Evolutionary conservation across 1,284 basidiomycete genomes (phyloP).

Genomic region (Calocybe gambosa): DNA sequence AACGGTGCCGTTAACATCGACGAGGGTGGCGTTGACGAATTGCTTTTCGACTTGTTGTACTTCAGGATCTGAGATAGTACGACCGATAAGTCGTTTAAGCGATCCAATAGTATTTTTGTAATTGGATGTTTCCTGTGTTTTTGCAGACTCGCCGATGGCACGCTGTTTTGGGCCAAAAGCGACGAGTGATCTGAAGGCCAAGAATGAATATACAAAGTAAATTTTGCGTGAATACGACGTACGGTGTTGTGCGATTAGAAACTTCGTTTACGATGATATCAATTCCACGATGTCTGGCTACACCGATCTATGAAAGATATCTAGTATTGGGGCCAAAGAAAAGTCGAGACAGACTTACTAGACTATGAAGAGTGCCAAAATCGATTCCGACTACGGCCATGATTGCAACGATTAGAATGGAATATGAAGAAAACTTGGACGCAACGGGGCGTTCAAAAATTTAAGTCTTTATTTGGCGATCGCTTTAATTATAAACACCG

Average conservation of each 20-base stretch:
- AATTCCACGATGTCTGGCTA: slow-evolving; percentile 88
- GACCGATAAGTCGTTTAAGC: slow-evolving; percentile 83
- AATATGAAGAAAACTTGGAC: background rate
- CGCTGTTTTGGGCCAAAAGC: slow-evolving; percentile 89
- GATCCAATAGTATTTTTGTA: slow-evolving; percentile 93
- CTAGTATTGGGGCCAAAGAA: slow-evolving; percentile 9
- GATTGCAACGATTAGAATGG: slow-evolving; percentile 6
- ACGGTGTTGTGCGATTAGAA: slow-evolving; percentile 93
- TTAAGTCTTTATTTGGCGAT: slow-evolving; percentile 18
- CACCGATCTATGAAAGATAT: slow-evolving; percentile 65
- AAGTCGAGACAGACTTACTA: slow-evolving; percentile 41
- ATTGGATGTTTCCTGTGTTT: slow-evolving; percentile 96
- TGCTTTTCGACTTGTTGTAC: slow-evolving; percentile 80
- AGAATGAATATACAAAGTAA: too few species aligned
- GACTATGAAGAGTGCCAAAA: slow-evolving; percentile 83
- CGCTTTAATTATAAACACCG: slow-evolving; percentile 17
- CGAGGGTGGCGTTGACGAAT: slow-evolving; percentile 79
- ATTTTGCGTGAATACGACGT: too few species aligned
- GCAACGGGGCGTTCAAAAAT: slow-evolving; percentile 11
- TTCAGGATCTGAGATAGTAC: slow-evolving; percentile 72
- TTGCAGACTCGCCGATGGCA: slow-evolving; percentile 86
- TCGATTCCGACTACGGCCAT: slow-evolving; percentile 91
- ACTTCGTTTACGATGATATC: slow-evolving; percentile 96
- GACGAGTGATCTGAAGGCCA: slow-evolving; percentile 71
- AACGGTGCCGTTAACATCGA: slow-evolving; percentile 77